Percentiles rank a stretch among this genome's conserved stretches.
These are phyloP conservation scores for Stylonectria norvegica DNA, from an alignment of 2,329 filamentous ascomycete species.

Conservation along the genomic window DNA sequence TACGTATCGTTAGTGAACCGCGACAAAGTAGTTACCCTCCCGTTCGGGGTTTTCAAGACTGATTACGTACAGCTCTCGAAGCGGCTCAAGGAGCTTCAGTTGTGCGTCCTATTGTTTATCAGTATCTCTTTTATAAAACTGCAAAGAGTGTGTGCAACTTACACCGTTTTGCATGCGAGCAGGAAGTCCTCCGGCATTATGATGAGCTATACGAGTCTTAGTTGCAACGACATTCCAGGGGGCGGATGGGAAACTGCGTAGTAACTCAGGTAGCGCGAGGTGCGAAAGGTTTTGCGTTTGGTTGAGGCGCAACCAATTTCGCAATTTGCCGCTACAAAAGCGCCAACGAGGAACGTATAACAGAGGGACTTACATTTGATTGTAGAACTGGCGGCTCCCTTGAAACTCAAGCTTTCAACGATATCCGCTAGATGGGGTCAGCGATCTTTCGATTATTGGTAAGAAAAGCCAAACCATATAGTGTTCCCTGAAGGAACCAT, in stretches of 20 bases:
- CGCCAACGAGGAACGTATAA: conserved; percentile 3
- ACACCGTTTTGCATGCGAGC: conserved; percentile 48
- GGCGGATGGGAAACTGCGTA: conserved; percentile 3
- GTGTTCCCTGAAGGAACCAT: conserved; percentile 83
- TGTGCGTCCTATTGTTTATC: conserved; percentile 19
- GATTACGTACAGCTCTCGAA: conserved; percentile 57
- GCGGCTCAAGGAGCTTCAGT: conserved; percentile 72
- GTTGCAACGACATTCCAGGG: conserved; percentile 4
- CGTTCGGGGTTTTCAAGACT: conserved; percentile 1
- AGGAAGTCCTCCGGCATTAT: conserved; percentile 67
- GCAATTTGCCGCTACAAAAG: conserved; percentile 7
- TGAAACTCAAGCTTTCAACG: conserved; percentile 10
- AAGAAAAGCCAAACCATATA: conserved; percentile 52
- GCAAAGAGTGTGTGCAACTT: conserved; percentile 6
- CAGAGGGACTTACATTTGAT: conserved; percentile 3
- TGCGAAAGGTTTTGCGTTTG: conserved; percentile 3
- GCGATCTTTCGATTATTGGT: neutral
- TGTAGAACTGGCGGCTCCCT: conserved; percentile 2
- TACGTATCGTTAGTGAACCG: conserved; percentile 8
- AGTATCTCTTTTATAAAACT: conserved; percentile 4
- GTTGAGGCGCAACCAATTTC: conserved; percentile 7
- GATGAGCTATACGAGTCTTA: conserved; percentile 32
- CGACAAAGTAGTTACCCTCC: conserved; percentile 4
- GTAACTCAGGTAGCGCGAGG: conserved; percentile 1
- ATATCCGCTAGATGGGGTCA: conserved; percentile 10